Conservation (phyloP, 768 basidiomycete species). For the Rhizopogon vinicolor region DNA sequence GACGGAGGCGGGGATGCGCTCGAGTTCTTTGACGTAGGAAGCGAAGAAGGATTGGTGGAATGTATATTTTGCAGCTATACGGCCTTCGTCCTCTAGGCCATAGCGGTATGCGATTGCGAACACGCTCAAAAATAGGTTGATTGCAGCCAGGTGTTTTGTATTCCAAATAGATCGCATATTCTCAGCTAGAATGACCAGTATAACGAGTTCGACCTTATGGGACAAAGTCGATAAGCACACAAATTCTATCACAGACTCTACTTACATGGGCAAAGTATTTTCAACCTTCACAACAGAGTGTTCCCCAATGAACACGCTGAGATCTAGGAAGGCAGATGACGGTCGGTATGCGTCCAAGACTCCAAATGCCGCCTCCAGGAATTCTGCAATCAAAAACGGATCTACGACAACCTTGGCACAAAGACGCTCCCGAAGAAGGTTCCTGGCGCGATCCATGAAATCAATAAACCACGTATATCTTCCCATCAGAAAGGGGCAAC, state of each 20-base stretch:
- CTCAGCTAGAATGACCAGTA: conserved; percentile 15
- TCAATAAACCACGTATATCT: conserved; percentile 27
- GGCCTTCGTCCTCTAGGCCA: conserved; percentile 27
- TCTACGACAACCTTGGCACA: conserved; percentile 25
- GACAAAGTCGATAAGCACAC: conserved; percentile 3
- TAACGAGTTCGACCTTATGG: conserved; percentile 26
- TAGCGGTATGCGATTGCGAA: conserved; percentile 37
- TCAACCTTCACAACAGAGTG: conserved; percentile 26
- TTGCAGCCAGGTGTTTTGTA: neutral
- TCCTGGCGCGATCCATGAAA: conserved; percentile 28
- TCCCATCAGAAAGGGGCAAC: too few relatives aligned
- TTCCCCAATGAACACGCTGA: conserved; percentile 27
- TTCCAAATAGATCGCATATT: neutral
- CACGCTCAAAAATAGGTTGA: conserved; percentile 8
- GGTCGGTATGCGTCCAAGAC: conserved; percentile 27
- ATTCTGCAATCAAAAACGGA: conserved; percentile 26
- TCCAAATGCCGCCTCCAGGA: conserved; percentile 21
- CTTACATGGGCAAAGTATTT: too few relatives aligned
- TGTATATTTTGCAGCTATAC: conserved; percentile 30
- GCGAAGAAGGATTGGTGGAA: conserved; percentile 31
- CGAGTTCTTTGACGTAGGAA: conserved; percentile 32
- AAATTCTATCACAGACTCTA: neutral
- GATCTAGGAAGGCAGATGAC: conserved; percentile 21
- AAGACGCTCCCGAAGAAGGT: conserved; percentile 25
- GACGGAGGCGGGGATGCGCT: conserved; percentile 31